These are phyloP conservation scores for Urochloa ruziziensis DNA, from an alignment of 176 grass and related monocot genomes.

Conservation along the genomic window DNA sequence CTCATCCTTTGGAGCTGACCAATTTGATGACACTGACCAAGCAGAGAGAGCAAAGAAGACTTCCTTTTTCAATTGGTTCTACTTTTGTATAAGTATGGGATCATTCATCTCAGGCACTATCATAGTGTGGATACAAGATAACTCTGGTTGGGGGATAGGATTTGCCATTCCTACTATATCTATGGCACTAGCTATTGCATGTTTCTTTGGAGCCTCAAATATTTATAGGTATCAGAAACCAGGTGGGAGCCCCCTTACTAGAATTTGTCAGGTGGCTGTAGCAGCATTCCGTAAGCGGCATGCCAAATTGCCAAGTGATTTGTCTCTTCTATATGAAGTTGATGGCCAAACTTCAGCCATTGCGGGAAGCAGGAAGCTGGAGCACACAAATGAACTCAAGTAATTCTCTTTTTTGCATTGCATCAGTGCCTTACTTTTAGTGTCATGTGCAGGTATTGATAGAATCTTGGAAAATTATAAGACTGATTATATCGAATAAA, in stretches of 20 bases:
- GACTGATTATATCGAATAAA: neutral
- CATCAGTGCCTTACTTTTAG: neutral
- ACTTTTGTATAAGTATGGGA: constrained; percentile 83
- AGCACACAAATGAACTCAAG: constrained; percentile 74
- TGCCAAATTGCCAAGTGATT: constrained; percentile 43
- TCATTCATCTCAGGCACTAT: constrained; percentile 63
- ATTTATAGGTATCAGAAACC: constrained; percentile 86
- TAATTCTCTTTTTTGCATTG: constrained; percentile 27
- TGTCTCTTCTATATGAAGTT: constrained; percentile 73
- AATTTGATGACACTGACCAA: constrained; percentile 87
- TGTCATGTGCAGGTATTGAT: neutral
- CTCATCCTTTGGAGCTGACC: constrained; percentile 87
- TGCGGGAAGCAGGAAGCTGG: constrained; percentile 80
- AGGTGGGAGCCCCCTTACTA: constrained; percentile 77
- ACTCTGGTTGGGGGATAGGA: constrained; percentile 84
- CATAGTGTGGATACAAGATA: constrained; percentile 88
- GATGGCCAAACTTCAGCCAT: constrained; percentile 70
- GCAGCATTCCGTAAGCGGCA: constrained; percentile 68
- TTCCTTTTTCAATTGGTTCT: constrained; percentile 97
- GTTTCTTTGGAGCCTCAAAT: constrained; percentile 69
- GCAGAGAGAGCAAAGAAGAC: constrained; percentile 68
- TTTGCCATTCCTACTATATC: constrained; percentile 81
- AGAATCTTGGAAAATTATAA: neutral
- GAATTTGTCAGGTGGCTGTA: constrained; percentile 77
- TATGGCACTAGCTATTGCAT: constrained; percentile 81